Conservation (phyloP, 1,284 basidiomycete genomes). For the Boletus semigastroideus region DNA sequence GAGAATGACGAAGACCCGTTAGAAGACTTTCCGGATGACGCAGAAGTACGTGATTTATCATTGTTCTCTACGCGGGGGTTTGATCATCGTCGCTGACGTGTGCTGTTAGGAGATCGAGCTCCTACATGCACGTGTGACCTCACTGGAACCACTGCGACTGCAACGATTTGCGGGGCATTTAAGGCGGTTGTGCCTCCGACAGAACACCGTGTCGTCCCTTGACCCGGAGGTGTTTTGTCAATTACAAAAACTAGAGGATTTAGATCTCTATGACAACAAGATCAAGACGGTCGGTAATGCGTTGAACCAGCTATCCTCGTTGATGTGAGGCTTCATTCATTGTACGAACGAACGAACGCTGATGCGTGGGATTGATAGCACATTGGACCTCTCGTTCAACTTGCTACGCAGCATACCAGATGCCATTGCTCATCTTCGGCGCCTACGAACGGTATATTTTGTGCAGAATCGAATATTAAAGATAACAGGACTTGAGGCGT, state of each 20-base stretch:
- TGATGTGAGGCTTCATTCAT: slow-evolving; percentile 50
- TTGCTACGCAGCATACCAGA: slow-evolving; percentile 75
- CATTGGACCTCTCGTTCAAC: slow-evolving; percentile 95
- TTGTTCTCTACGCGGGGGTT: background rate
- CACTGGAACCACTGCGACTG: slow-evolving; percentile 64
- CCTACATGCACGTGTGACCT: slow-evolving; percentile 77
- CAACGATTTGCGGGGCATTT: slow-evolving; percentile 70
- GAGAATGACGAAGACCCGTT: slow-evolving; percentile 51
- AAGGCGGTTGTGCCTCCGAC: slow-evolving; percentile 82
- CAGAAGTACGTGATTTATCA: slow-evolving; percentile 52
- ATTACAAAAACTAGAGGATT: slow-evolving; percentile 77
- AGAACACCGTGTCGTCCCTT: slow-evolving; percentile 81
- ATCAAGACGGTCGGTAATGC: slow-evolving; percentile 73
- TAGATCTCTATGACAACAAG: slow-evolving; percentile 97
- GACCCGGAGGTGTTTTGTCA: slow-evolving; percentile 65
- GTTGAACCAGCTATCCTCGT: slow-evolving; percentile 62
- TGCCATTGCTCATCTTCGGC: slow-evolving; percentile 54
- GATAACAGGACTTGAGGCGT: slow-evolving; percentile 63
- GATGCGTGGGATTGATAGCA: slow-evolving; percentile 42
- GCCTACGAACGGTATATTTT: slow-evolving; percentile 83
- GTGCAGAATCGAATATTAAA: slow-evolving; percentile 94
- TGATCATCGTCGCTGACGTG: background rate
- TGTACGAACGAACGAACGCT: background rate
- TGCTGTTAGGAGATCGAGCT: slow-evolving; percentile 82
- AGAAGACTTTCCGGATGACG: slow-evolving; percentile 58